phyloP scores from a whole-genome alignment of 148 eudicot genomes.

The Vaccinium corymbosum region DNA sequence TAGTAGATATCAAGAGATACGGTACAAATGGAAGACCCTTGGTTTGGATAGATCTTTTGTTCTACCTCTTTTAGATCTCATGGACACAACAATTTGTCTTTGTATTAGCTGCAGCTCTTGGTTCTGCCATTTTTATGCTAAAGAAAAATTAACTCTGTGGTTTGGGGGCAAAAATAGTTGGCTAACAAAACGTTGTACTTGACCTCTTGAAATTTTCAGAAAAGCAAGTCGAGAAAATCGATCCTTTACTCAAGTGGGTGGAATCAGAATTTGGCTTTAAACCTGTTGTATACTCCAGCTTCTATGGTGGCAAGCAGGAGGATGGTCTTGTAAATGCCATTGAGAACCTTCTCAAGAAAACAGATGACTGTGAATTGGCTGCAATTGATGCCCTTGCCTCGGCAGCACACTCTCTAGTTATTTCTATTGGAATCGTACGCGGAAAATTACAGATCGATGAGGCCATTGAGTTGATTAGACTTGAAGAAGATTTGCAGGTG shows the following conservation, averaged over 20 bases:
- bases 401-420: slow-evolving; percentile 72
- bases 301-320: slow-evolving; percentile 90
- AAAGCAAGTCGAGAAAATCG: slow-evolving; percentile 74
- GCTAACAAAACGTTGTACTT: background rate
- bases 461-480: slow-evolving; percentile 84
- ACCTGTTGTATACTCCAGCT: slow-evolving; percentile 70
- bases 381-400: slow-evolving; percentile 90
- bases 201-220: slow-evolving; percentile 40
- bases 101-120: background rate
- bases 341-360: slow-evolving; percentile 56
- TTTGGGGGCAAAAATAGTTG: background rate
- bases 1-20: background rate
- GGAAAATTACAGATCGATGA: slow-evolving; percentile 75
- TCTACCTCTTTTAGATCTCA: background rate
- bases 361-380: slow-evolving; percentile 80
- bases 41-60: slow-evolving; percentile 1
- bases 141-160: background rate
- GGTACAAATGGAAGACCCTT: background rate
- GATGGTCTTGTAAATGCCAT: slow-evolving; percentile 71
- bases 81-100: background rate
- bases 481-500: slow-evolving; percentile 96
- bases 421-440: slow-evolving; percentile 58
- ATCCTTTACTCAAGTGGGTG: slow-evolving; percentile 79
- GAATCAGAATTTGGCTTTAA: slow-evolving; percentile 84
- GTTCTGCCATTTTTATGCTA: background rate